Conservation (phyloP, 1,284 basidiomycete genomes). For the Sanghuangporus sanghuang region DNA sequence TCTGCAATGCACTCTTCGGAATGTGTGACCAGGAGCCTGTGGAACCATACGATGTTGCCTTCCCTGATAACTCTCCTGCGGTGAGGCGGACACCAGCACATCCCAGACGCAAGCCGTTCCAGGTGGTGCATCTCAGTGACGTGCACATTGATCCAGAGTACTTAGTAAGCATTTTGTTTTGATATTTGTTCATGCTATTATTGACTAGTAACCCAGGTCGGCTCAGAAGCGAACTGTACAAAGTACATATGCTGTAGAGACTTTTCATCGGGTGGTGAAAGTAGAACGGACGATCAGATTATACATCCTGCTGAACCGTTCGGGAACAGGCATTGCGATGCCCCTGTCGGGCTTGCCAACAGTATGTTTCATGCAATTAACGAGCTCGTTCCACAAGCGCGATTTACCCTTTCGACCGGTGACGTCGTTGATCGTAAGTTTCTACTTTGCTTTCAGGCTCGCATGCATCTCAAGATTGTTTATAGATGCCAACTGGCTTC, state of each 20-base stretch:
- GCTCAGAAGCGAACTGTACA: constrained; percentile 48
- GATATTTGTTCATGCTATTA: neutral
- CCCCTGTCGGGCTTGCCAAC: constrained; percentile 40
- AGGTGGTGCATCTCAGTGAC: constrained; percentile 49
- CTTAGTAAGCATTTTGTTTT: constrained; percentile 30
- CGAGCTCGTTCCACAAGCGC: constrained; percentile 32
- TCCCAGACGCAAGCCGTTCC: constrained; percentile 31
- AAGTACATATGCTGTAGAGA: constrained; percentile 57
- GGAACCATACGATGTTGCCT: constrained; percentile 37
- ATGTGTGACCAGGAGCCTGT: constrained; percentile 46
- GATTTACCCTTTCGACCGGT: constrained; percentile 55
- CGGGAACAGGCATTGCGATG: constrained; percentile 46
- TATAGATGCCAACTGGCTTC: constrained; percentile 42
- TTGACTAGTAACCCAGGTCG: constrained; percentile 28
- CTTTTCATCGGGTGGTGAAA: constrained; percentile 25
- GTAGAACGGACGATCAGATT: constrained; percentile 16
- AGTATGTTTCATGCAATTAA: constrained; percentile 43
- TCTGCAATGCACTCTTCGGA: constrained; percentile 53
- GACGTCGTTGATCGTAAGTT: constrained; percentile 53
- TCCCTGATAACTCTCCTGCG: constrained; percentile 32
- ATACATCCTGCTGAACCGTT: constrained; percentile 39
- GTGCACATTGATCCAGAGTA: constrained; percentile 50
- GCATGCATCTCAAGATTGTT: neutral
- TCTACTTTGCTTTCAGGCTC: neutral
- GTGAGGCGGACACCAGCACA: neutral